A percentile compares a stretch with the other conserved stretches of the same genome.
Conservation (phyloP, 192 early-diverging fungal species). For the Umbelopsis ramanniana region DNA sequence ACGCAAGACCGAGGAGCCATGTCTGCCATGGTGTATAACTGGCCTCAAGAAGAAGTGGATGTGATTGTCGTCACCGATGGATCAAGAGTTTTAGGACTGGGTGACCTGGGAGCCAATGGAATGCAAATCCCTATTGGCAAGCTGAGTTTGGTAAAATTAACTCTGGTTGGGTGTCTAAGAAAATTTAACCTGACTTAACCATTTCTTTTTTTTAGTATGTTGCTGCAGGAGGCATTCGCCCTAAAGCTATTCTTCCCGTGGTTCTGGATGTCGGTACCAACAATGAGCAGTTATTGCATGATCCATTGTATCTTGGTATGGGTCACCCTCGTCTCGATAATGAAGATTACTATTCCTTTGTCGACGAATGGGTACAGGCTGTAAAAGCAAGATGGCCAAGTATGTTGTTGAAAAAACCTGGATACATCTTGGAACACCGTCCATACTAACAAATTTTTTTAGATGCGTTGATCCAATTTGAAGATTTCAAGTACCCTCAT, state of each 20-base stretch:
- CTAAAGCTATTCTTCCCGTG: constrained; percentile 41
- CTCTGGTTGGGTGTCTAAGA: not conserved
- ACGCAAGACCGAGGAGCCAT: constrained; percentile 54
- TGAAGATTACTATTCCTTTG: constrained; percentile 53
- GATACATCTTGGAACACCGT: too few relatives aligned
- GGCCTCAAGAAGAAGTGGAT: constrained; percentile 60
- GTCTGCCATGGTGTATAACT: constrained; percentile 61
- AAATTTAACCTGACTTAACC: not conserved
- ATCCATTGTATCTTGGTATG: constrained; percentile 46
- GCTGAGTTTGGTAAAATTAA: constrained; percentile 40
- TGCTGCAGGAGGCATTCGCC: constrained; percentile 45
- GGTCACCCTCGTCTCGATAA: constrained; percentile 40
- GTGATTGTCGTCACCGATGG: constrained; percentile 47
- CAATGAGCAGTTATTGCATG: constrained; percentile 38
- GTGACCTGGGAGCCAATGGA: constrained; percentile 44
- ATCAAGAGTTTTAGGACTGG: constrained; percentile 41
- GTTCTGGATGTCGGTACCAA: constrained; percentile 46
- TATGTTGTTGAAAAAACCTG: too few relatives aligned
- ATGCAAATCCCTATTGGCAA: constrained; percentile 49
- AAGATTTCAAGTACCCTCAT: constrained; percentile 47
- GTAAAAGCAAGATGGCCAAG: constrained; percentile 58
- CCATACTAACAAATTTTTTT: constrained; percentile 2
- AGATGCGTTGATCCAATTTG: constrained; percentile 48
- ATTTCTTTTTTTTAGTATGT: constrained; percentile 36
- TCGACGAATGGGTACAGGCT: constrained; percentile 59